A percentile compares a stretch with the other conserved stretches of the same genome.
These are phyloP conservation scores for Aspergillus sp. DNA, from an alignment of 2,329 filamentous ascomycete genomes.

Conservation along the genomic window DNA sequence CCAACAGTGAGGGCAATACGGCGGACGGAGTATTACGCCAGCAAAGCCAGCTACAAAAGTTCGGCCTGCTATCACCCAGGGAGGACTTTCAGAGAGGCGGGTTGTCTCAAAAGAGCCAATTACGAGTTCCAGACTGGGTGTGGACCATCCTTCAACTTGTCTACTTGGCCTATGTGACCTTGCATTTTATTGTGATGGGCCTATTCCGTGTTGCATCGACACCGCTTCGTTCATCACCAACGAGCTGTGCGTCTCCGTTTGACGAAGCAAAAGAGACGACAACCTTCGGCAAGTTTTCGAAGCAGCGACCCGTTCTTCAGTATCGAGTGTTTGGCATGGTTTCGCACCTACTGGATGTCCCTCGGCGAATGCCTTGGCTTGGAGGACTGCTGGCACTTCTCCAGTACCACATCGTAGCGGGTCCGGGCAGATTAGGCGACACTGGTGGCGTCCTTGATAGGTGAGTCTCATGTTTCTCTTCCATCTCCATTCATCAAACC, in stretches of 20 bases:
- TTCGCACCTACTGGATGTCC: conserved; percentile 69
- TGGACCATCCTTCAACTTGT: conserved; percentile 53
- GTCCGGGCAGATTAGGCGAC: conserved; percentile 71
- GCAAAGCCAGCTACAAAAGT: conserved; percentile 52
- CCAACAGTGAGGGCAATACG: conserved; percentile 15
- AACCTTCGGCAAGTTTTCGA: conserved; percentile 28
- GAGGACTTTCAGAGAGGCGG: conserved; percentile 23
- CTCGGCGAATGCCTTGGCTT: conserved; percentile 87
- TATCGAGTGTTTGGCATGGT: conserved; percentile 76
- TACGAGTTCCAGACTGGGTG: conserved; percentile 38
- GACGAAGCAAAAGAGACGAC: conserved; percentile 27
- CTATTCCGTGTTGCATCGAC: conserved; percentile 67
- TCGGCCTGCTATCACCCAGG: conserved; percentile 51
- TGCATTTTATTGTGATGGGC: conserved; percentile 65
- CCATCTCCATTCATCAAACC: conserved; percentile 6
- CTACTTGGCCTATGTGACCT: conserved; percentile 55
- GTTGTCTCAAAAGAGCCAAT: conserved; percentile 31
- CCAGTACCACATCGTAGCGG: conserved; percentile 69
- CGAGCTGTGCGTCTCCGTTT: conserved; percentile 21
- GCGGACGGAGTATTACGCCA: conserved; percentile 30
- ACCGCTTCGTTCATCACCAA: conserved; percentile 31
- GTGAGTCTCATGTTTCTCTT: conserved; percentile 58
- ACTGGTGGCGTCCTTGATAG: conserved; percentile 81
- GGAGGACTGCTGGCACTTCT: conserved; percentile 70
- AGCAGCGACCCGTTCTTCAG: conserved; percentile 63